These are phyloP conservation scores for Penicillium parvum DNA, from an alignment of 495 filamentous ascomycete species.

Conservation along the genomic window DNA sequence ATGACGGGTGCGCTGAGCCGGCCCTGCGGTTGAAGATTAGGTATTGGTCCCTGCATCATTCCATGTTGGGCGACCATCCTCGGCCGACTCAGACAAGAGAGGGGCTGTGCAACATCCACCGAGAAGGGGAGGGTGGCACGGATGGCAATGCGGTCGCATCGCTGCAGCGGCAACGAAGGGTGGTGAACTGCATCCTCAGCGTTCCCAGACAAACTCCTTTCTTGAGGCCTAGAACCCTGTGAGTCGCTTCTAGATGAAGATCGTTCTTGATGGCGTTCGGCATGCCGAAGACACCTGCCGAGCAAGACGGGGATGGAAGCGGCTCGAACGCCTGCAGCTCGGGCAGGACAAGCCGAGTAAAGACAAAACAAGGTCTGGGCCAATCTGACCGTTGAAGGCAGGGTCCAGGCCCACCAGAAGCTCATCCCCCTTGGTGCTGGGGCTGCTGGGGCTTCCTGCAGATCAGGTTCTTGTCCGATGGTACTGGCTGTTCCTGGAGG, in stretches of 20 bases:
- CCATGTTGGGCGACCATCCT: slow-evolving; percentile 18
- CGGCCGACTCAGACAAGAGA: slow-evolving; percentile 13
- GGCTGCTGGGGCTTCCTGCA: no score
- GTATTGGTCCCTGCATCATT: slow-evolving; percentile 21
- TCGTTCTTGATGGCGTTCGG: not conserved
- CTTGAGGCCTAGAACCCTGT: not conserved
- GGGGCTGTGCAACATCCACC: slow-evolving; percentile 20
- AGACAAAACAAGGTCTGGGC: not conserved
- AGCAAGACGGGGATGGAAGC: no score
- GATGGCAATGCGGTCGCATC: slow-evolving; percentile 18
- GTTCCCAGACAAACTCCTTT: not conserved
- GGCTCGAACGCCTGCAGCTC: not conserved
- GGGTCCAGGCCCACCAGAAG: slow-evolving; percentile 13
- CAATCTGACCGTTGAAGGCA: not conserved
- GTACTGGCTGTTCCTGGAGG: slow-evolving; percentile 2
- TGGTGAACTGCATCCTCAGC: slow-evolving; percentile 5
- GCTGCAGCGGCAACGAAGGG: slow-evolving; percentile 8
- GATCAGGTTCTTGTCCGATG: not conserved
- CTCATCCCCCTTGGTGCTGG: slow-evolving; percentile 11
- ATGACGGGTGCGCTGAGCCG: slow-evolving; percentile 1
- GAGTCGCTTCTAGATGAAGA: no score
- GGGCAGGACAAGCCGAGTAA: not conserved
- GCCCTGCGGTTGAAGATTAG: slow-evolving; percentile 10
- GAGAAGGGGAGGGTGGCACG: slow-evolving; percentile 14
- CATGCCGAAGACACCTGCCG: slow-evolving; percentile 5